These are phyloP conservation scores for Fusarium austroafricanum DNA, from an alignment of 2,329 filamentous ascomycete species.

Conservation along the genomic window DNA sequence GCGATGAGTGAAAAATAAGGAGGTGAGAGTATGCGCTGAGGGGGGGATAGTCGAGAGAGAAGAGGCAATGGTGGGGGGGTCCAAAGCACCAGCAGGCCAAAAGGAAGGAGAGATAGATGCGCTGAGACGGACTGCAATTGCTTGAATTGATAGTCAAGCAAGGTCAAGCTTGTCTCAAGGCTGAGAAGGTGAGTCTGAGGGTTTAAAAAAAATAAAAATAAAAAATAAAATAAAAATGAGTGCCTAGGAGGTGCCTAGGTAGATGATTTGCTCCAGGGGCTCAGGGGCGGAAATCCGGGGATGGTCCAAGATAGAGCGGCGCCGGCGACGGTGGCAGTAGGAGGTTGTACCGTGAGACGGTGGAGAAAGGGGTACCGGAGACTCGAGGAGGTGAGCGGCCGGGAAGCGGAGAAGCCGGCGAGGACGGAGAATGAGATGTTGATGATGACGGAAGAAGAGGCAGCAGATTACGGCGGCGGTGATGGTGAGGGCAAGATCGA, in stretches of 20 bases:
- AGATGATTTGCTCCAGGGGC: constrained; percentile 31
- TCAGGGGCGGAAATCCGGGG: constrained; percentile 39
- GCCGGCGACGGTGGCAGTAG: constrained; percentile 37
- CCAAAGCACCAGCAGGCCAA: constrained; percentile 9
- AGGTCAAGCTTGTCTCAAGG: constrained; percentile 3
- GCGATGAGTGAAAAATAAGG: constrained; percentile 20
- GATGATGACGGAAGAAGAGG: constrained; percentile 13
- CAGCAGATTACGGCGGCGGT: not conserved
- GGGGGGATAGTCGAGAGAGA: constrained; percentile 5
- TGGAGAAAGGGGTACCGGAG: constrained; percentile 41
- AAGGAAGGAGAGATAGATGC: constrained; percentile 8
- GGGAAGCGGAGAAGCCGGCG: constrained; percentile 28
- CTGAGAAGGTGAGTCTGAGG: constrained; percentile 9
- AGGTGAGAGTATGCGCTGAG: constrained; percentile 16
- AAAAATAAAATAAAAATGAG: no score
- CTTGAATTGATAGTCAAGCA: constrained; percentile 9
- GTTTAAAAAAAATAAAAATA: not conserved
- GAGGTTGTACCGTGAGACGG: constrained; percentile 24
- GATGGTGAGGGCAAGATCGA: constrained; percentile 1
- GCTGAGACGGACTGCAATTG: not conserved
- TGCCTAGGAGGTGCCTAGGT: constrained; percentile 8
- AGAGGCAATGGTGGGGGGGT: constrained; percentile 21
- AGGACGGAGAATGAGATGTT: constrained; percentile 9
- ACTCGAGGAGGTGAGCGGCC: constrained; percentile 20
- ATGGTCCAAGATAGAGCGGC: constrained; percentile 32